Evolutionary conservation across 371 early-diverging fungal genomes (phyloP).

Genomic region (Mycotypha africana): DNA sequence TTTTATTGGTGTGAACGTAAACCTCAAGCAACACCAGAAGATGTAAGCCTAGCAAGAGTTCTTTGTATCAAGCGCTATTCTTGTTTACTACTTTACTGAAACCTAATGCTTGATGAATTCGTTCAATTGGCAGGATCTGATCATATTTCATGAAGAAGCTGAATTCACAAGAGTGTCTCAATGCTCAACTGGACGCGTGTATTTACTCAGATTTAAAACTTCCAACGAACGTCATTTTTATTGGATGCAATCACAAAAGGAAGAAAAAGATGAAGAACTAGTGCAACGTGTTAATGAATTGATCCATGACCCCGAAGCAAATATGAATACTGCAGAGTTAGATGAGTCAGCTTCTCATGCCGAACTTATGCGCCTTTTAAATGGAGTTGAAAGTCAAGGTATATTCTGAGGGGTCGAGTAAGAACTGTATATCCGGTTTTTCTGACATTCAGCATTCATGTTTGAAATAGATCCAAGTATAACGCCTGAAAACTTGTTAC

Average conservation of each 20-base stretch:
- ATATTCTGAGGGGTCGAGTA: too few species aligned
- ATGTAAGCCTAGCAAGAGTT: constrained; percentile 18
- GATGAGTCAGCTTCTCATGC: constrained; percentile 17
- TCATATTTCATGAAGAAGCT: constrained; percentile 78
- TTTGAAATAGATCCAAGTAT: constrained; percentile 27
- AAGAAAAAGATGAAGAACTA: constrained; percentile 51
- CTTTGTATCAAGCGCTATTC: neutral
- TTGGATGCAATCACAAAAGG: constrained; percentile 74
- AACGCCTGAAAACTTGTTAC: constrained; percentile 44
- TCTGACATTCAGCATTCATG: too few species aligned
- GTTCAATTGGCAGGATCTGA: constrained; percentile 44
- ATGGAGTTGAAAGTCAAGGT: constrained; percentile 17
- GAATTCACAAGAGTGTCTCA: constrained; percentile 56
- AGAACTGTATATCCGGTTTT: too few species aligned
- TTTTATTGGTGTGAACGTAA: constrained; percentile 75
- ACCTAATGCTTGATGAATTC: neutral
- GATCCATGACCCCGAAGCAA: constrained; percentile 43
- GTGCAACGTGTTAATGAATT: constrained; percentile 49
- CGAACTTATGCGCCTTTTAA: constrained; percentile 21
- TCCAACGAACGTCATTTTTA: constrained; percentile 70
- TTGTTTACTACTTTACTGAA: neutral
- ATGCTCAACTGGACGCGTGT: constrained; percentile 71
- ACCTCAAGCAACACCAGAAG: constrained; percentile 24
- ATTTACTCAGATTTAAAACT: constrained; percentile 66
- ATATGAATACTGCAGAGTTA: constrained; percentile 4